Conservation (phyloP, 106 monocot species). For the Acorus gramineus region DNA sequence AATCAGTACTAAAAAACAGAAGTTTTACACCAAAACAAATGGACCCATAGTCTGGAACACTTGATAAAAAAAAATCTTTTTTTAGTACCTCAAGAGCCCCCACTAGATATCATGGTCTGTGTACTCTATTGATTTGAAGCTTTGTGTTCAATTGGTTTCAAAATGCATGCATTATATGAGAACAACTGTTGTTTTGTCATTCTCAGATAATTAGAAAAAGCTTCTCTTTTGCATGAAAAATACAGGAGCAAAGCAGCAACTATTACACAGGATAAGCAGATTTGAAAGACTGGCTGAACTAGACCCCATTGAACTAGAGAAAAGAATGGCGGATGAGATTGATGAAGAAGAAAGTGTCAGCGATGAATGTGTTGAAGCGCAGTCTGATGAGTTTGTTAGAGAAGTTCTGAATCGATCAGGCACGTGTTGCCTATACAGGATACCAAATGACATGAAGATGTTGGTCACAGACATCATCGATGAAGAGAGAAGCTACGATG, state of each 20-base stretch:
- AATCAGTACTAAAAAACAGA: too few relatives aligned
- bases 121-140: too few relatives aligned
- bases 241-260: constrained; percentile 18
- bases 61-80: too few relatives aligned
- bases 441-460: neutral
- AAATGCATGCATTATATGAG: too few relatives aligned
- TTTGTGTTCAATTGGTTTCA: too few relatives aligned
- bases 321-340: neutral
- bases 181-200: neutral
- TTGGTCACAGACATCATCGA: neutral
- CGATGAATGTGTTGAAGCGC: neutral
- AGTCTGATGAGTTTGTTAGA: neutral
- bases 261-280: constrained; percentile 12
- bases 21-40: too few relatives aligned
- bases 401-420: neutral
- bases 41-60: too few relatives aligned
- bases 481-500: neutral
- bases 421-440: neutral
- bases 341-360: constrained; percentile 1
- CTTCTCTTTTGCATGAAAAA: neutral
- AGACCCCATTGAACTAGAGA: constrained; percentile 18
- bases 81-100: too few relatives aligned
- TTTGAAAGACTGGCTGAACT: constrained; percentile 23
- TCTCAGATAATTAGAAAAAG: constrained; percentile 1
- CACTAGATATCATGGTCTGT: too few relatives aligned